Evolutionary conservation across 352 stramenopile species (phyloP), one percentile per base, ranked within the genome.

Genomic region (Globisporangium cylindrosporum): DNA sequence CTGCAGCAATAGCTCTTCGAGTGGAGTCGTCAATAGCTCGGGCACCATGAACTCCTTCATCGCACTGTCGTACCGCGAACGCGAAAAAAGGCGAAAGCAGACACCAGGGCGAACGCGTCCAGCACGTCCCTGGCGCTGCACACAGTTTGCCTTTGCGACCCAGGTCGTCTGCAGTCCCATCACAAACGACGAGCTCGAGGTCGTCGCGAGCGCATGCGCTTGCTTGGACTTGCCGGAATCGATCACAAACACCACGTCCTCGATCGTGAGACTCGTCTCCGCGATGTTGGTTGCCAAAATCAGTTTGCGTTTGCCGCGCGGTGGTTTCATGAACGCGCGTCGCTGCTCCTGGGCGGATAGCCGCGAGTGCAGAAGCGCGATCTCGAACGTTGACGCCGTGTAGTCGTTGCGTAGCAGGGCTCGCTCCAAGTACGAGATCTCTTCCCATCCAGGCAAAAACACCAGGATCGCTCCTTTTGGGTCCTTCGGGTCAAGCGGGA

Each of bases 191-290:
- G 93, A 93, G 48, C 76, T 90, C 9, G 78, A 89, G 12, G 77
- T 87, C 8, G 76, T 76, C 24, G 76, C 81, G 38, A 93, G 79
- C 0, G 76, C 76, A 59, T 92, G 84, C 22, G 79, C 78, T 55
- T 96, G 87, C 70, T 93, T 96, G 0, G 82, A 91, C 60, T 94
- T 96, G 64, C 87, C 87, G 53, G 79, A 93, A 59, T 96, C 88
- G 46, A 96, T 84, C 4, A 96, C 88, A 63, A 97, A 97, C 10
- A 94, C 91, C 27, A 99, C 93, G 66, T 96, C 88, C 41, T 98
- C 93, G n/a, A 99, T 97, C 14, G 97, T 99, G 4, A 99, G 77
- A 71, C 90, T 98, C 14, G 96, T 98, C 77, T 99, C 97, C 5
- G 96, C 96, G 58, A 99, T 98, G 70, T 98, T 99, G 0, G 97